A percentile compares a stretch with the other conserved stretches of the same genome.
Evolutionary conservation across 805 yeast species (phyloP).

Genomic region (Isabelozyma rhagii): DNA sequence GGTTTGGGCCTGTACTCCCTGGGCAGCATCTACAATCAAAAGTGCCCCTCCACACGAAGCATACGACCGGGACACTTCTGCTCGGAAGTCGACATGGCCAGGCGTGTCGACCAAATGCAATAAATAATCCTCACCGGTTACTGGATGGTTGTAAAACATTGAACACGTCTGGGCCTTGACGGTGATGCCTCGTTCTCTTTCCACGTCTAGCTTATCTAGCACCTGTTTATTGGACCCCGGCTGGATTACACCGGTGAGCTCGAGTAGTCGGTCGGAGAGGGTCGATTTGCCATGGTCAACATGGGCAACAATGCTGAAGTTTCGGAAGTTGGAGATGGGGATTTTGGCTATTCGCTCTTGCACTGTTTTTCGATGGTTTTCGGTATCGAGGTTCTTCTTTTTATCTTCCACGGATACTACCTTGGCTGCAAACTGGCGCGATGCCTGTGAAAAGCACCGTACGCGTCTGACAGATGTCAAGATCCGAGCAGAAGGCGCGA

Average conservation of each 20-base stretch:
- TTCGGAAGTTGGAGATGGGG: conserved; percentile 80
- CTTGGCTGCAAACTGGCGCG: neutral
- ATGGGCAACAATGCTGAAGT: conserved; percentile 94
- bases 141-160: conserved; percentile 68
- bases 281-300: conserved; percentile 92
- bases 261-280: conserved; percentile 80
- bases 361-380: conserved; percentile 26
- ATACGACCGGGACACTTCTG: conserved; percentile 90
- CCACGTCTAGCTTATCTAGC: conserved; percentile 88
- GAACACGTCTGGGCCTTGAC: conserved; percentile 96
- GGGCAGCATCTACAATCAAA: conserved; percentile 87
- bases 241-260: conserved; percentile 83
- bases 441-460: neutral
- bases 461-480: too few species aligned
- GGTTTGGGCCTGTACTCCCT: conserved; percentile 97
- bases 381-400: conserved; percentile 25
- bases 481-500: neutral
- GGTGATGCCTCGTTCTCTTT: conserved; percentile 93
- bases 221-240: conserved; percentile 78
- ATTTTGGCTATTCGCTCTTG: conserved; percentile 68
- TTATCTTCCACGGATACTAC: conserved; percentile 17
- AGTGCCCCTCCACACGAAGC: conserved; percentile 97
- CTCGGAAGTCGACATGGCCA: conserved; percentile 94
- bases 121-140: conserved; percentile 69
- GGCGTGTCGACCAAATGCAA: conserved; percentile 95